Conservation (phyloP, 306 rosid genomes). For the Crataegus laevigata region DNA sequence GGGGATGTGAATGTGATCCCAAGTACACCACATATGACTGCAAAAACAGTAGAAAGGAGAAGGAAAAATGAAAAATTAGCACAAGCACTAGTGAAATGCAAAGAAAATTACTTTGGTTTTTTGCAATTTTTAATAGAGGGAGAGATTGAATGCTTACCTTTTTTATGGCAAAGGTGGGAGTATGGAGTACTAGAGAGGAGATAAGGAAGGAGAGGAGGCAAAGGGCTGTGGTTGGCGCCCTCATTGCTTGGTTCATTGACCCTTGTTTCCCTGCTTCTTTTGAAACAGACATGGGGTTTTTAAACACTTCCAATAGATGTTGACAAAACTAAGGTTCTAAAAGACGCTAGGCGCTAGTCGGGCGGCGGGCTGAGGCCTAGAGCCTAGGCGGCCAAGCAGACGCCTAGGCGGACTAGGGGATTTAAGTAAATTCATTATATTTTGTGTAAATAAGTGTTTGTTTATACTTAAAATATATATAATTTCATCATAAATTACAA, state of each 20-base stretch:
- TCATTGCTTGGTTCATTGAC: slow-evolving; percentile 28
- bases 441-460: too few species aligned
- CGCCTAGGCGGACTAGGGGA: too few species aligned
- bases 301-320: slow-evolving; percentile 1
- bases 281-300: slow-evolving; percentile 20
- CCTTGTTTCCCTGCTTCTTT: background rate
- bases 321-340: too few species aligned
- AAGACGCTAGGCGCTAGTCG: too few species aligned
- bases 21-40: slow-evolving; percentile 86
- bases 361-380: too few species aligned
- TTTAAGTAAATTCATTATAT: too few species aligned
- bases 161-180: slow-evolving; percentile 43
- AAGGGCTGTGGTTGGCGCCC: slow-evolving; percentile 8
- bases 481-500: too few species aligned
- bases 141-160: slow-evolving; percentile 43
- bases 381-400: too few species aligned
- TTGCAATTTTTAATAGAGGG: slow-evolving; percentile 1
- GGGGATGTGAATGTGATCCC: slow-evolving; percentile 69
- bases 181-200: slow-evolving; percentile 21
- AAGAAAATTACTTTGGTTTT: background rate
- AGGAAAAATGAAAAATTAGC: background rate
- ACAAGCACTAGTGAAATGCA: background rate
- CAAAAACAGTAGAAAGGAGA: background rate
- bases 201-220: slow-evolving; percentile 27
- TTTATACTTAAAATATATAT: too few species aligned